phyloP scores from a whole-genome alignment of 2,329 filamentous ascomycete species.

The Penicillium corylophilum region DNA sequence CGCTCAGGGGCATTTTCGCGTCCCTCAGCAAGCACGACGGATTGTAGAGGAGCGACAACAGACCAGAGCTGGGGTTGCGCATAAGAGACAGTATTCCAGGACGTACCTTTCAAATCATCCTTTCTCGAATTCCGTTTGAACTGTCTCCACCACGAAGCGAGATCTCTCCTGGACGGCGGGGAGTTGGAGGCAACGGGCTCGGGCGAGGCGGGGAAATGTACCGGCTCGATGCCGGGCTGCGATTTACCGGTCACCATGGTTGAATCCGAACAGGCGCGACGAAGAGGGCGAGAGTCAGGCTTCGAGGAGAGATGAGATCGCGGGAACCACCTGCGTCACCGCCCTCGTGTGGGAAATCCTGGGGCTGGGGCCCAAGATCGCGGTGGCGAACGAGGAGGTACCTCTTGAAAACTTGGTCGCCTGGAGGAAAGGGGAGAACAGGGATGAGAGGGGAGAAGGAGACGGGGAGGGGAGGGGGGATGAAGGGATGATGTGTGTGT shows the following conservation, averaged over 20 bases:
- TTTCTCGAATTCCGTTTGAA: slow-evolving; percentile 74
- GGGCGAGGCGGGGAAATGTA: slow-evolving; percentile 38
- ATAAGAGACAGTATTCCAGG: neutral
- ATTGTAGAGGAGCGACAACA: neutral
- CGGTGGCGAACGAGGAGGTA: slow-evolving; percentile 2
- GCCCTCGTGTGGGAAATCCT: slow-evolving; percentile 32
- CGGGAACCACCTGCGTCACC: slow-evolving; percentile 31
- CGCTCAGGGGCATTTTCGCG: neutral
- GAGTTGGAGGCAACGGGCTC: slow-evolving; percentile 57
- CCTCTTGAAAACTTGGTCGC: neutral
- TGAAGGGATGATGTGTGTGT: neutral
- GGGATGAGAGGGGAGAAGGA: neutral
- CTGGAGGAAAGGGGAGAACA: neutral
- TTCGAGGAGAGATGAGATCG: slow-evolving; percentile 15
- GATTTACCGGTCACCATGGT: slow-evolving; percentile 41
- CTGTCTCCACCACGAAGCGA: slow-evolving; percentile 96
- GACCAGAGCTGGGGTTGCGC: neutral
- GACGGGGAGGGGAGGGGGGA: slow-evolving; percentile 2
- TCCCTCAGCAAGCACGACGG: neutral
- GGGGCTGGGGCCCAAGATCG: slow-evolving; percentile 30
- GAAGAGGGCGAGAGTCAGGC: neutral
- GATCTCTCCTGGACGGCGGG: slow-evolving; percentile 79
- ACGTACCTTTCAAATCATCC: slow-evolving; percentile 62
- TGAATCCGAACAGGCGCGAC: slow-evolving; percentile 8
- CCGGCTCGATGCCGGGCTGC: slow-evolving; percentile 34